phyloP scores from a whole-genome alignment of 495 filamentous ascomycete species.

The Podospora sp. region DNA sequence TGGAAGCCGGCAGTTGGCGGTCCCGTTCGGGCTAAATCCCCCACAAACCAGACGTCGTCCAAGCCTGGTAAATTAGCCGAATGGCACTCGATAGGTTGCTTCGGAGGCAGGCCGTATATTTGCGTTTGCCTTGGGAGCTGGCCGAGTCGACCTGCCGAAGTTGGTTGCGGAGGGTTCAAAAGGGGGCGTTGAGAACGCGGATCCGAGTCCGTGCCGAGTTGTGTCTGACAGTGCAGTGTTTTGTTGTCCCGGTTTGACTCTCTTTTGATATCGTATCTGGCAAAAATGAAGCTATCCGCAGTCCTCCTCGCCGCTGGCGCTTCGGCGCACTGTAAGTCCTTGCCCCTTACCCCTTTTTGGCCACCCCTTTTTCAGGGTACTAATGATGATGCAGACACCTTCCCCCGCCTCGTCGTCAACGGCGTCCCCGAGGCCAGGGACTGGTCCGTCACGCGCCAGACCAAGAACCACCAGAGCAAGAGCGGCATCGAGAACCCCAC shows the following conservation, averaged over 20 bases:
- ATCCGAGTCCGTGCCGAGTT: too few relatives aligned
- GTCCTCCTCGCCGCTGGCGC: constrained; percentile 1
- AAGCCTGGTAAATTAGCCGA: constrained; percentile 13
- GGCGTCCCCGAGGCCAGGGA: constrained; percentile 42
- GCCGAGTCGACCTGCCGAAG: background rate
- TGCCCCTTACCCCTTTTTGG: constrained; percentile 25
- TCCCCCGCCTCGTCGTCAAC: constrained; percentile 44
- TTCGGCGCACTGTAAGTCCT: constrained; percentile 33
- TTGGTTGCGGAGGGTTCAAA: background rate
- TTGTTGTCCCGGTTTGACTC: too few relatives aligned
- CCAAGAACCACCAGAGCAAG: constrained; percentile 46
- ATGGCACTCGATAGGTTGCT: background rate
- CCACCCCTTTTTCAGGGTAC: background rate
- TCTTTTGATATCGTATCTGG: too few relatives aligned
- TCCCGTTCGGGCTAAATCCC: constrained; percentile 11
- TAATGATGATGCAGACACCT: constrained; percentile 39
- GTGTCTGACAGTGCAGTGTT: too few relatives aligned
- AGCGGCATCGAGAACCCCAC: constrained; percentile 44
- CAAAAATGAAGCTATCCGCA: constrained; percentile 5
- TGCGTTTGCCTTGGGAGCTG: background rate
- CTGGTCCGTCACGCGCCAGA: constrained; percentile 47
- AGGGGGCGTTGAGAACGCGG: background rate
- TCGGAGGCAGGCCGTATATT: background rate
- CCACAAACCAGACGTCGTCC: background rate
- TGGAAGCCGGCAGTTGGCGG: constrained; percentile 15